phyloP scores from a whole-genome alignment of 352 stramenopile species.

The Phytophthora citricola region DNA sequence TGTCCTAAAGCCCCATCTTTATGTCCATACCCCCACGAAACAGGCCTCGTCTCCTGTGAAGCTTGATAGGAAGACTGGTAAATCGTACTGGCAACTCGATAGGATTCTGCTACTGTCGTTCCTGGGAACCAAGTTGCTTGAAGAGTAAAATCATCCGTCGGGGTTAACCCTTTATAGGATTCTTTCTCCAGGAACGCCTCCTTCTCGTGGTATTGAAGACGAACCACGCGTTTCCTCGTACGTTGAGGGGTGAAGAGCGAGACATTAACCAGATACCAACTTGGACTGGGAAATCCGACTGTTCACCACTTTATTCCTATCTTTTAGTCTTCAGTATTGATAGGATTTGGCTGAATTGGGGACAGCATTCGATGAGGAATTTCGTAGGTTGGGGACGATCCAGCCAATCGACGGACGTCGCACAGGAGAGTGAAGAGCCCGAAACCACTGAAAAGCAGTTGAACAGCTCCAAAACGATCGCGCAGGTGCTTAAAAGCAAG shows the following conservation, averaged over 20 bases:
- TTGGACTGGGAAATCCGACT: slow-evolving; percentile 19
- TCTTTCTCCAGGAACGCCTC: slow-evolving; percentile 47
- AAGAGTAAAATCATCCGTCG: slow-evolving; percentile 13
- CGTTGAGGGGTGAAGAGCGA: not conserved
- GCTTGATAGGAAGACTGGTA: slow-evolving; percentile 33
- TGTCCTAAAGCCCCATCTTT: slow-evolving; percentile 57
- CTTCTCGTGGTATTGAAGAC: slow-evolving; percentile 59
- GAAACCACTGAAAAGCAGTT: slow-evolving; percentile 57
- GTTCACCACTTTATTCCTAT: slow-evolving; percentile 19
- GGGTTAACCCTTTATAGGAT: slow-evolving; percentile 32
- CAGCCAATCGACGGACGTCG: slow-evolving; percentile 55
- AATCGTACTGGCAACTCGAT: slow-evolving; percentile 54
- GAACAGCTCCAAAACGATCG: slow-evolving; percentile 48
- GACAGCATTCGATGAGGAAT: slow-evolving; percentile 41
- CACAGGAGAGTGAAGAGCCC: slow-evolving; percentile 67
- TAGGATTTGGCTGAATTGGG: slow-evolving; percentile 25
- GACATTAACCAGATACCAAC: slow-evolving; percentile 15
- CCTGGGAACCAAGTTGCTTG: slow-evolving; percentile 21
- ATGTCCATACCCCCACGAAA: slow-evolving; percentile 67
- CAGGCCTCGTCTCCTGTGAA: slow-evolving; percentile 33
- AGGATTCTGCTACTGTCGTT: slow-evolving; percentile 38
- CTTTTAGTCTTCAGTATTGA: slow-evolving; percentile 15
- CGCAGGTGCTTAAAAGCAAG: slow-evolving; percentile 50
- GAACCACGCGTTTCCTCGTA: slow-evolving; percentile 42
- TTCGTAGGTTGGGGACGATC: slow-evolving; percentile 45